These are phyloP conservation scores for Miscanthus sacchariflorus DNA, from an alignment of 202 grass and related monocot genomes.

Conservation along the genomic window DNA sequence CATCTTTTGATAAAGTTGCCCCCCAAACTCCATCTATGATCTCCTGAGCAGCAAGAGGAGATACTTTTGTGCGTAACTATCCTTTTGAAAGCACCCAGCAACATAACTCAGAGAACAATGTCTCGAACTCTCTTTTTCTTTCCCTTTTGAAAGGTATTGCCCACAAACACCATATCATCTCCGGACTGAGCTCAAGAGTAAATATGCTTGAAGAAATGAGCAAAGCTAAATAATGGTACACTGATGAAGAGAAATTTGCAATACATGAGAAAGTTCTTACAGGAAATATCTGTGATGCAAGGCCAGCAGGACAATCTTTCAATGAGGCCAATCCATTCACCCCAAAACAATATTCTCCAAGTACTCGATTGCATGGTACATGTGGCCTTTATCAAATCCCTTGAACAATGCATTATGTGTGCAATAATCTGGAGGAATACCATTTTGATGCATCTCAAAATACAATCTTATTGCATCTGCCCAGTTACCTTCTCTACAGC, in stretches of 20 bases:
- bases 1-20: background rate
- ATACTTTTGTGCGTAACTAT: conserved; percentile 42
- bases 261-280: conserved; percentile 45
- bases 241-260: conserved; percentile 30
- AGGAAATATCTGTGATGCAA: conserved; percentile 31
- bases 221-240: conserved; percentile 11
- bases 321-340: conserved; percentile 43
- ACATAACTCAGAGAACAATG: conserved; percentile 35
- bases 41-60: conserved; percentile 29
- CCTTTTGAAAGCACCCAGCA: conserved; percentile 39
- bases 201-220: conserved; percentile 42
- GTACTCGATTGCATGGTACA: conserved; percentile 45
- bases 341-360: conserved; percentile 64
- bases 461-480: conserved; percentile 65
- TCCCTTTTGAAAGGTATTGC: background rate
- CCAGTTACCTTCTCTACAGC: conserved; percentile 76
- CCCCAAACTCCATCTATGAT: conserved; percentile 16
- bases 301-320: conserved; percentile 33
- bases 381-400: conserved; percentile 54
- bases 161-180: conserved; percentile 16
- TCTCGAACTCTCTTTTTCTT: background rate
- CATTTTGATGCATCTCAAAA: conserved; percentile 67
- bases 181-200: conserved; percentile 11
- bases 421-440: conserved; percentile 53
- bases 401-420: conserved; percentile 64